phyloP scores from a whole-genome alignment of 2,329 filamentous ascomycete species.

The Harringtonia aguacate region DNA sequence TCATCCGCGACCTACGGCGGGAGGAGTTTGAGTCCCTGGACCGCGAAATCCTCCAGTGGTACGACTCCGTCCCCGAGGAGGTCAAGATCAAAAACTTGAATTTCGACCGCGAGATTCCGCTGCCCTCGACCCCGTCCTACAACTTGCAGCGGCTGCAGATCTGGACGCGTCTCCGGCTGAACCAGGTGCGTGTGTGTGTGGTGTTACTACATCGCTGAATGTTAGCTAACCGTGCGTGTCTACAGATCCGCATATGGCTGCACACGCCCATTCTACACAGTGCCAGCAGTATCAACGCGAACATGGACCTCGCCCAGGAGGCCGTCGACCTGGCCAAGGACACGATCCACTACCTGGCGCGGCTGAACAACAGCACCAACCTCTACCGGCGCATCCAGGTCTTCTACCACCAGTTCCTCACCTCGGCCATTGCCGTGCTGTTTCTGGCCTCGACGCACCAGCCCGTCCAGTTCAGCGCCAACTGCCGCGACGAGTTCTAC shows the following conservation, averaged over 20 bases:
- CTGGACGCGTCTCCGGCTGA: constrained; percentile 75
- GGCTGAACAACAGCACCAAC: constrained; percentile 61
- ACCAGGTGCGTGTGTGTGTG: constrained; percentile 58
- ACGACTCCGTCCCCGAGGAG: constrained; percentile 58
- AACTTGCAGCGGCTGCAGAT: constrained; percentile 66
- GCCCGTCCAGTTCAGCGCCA: constrained; percentile 56
- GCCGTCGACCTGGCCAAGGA: constrained; percentile 68
- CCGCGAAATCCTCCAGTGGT: constrained; percentile 79
- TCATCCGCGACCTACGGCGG: constrained; percentile 54
- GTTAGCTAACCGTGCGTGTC: not conserved
- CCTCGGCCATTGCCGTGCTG: constrained; percentile 62
- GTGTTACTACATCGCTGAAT: no score
- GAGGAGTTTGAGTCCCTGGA: constrained; percentile 75
- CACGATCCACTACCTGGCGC: constrained; percentile 59
- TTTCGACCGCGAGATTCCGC: constrained; percentile 42
- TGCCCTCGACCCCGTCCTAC: constrained; percentile 46
- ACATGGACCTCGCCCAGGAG: constrained; percentile 61
- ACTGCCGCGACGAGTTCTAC: constrained; percentile 68
- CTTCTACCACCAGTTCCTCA: constrained; percentile 73
- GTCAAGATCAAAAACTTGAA: constrained; percentile 51
- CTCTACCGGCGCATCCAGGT: constrained; percentile 63
- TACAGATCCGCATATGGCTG: constrained; percentile 32
- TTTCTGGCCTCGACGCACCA: constrained; percentile 70
- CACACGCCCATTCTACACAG: constrained; percentile 83
- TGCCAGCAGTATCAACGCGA: constrained; percentile 68